Percentiles rank a stretch among this genome's conserved stretches.
These are phyloP conservation scores for Tolypocladium paradoxum DNA, from an alignment of 2,329 filamentous ascomycete genomes.

Conservation along the genomic window DNA sequence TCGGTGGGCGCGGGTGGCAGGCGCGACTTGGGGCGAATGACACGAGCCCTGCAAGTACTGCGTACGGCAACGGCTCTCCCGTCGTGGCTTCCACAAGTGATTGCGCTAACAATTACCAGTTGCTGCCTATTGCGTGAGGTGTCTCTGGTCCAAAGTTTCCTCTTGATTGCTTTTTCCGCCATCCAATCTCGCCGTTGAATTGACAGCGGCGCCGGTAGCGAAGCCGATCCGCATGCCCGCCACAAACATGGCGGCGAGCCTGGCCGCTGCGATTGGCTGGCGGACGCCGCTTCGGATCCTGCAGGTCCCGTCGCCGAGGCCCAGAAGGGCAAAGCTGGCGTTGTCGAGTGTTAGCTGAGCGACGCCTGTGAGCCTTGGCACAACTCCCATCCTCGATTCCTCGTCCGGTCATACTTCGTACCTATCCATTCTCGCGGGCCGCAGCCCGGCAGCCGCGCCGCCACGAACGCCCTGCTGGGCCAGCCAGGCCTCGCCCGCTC, in stretches of 20 bases:
- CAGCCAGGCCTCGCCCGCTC: not conserved
- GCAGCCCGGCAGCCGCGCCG: not conserved
- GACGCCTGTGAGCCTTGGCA: not conserved
- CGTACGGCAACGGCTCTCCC: not conserved
- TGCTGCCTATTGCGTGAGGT: not conserved
- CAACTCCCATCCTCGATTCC: not conserved
- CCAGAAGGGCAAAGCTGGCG: not conserved
- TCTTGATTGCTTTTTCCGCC: not conserved
- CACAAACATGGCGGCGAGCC: not conserved
- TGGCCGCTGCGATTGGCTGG: not conserved
- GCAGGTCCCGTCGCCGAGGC: not conserved
- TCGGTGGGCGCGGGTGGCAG: not conserved
- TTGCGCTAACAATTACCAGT: not conserved
- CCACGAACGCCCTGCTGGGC: not conserved
- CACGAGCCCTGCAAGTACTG: too few species aligned
- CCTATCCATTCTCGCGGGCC: not conserved
- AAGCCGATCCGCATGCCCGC: not conserved
- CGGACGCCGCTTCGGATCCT: not conserved
- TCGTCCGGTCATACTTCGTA: too few species aligned
- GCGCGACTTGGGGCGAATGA: not conserved
- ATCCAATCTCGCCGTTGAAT: not conserved
- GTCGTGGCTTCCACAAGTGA: not conserved
- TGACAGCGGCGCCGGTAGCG: not conserved
- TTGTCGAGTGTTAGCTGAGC: slow-evolving; percentile 1
- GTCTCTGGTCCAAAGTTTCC: not conserved